Evolutionary conservation across 2,329 filamentous ascomycete species (phyloP), one percentile per base, ranked within the genome.

Genomic region (Keithomyces neogunnii): DNA sequence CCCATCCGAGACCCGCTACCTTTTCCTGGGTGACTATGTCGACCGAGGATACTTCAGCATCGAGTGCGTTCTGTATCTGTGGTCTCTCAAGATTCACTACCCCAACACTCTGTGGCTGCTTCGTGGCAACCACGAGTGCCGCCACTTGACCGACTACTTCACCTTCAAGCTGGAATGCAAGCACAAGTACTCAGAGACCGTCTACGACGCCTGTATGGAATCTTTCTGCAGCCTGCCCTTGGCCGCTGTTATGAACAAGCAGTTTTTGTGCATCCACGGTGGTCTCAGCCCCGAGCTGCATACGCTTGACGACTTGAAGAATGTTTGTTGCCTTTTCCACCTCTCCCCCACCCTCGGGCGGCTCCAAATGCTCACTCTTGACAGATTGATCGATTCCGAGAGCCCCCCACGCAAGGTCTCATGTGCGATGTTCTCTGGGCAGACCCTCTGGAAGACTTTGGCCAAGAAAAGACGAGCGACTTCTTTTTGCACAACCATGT

Each of bases 361-460:
- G 49, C 38, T 19, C 19, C 19, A 26, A 45, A 9, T 36, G 3
- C 28, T 36, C 13, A 11, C 26, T 28, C 19, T 26, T 42, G n/a
- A 26, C 38, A 95, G 86, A 95, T 99, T 69, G 92, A 99, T 69
- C 90, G 93, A 54, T 99, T 99, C 81, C 84, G 91, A 54, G 93
- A 99, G 71, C 93, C 93, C 45, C 93, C 93, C 3, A 99, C 93
- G 2, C 92, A 97, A 65, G 93, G 93, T 47, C 76, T 99, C 60
- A 99, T 99, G 93, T 99, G 93, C 72, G 93, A 99, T 66, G 96
- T 99, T 56, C 86, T 99, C 30, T 99, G 93, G 93, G 93, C 93
- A 45, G 93, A 99, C 66, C 93, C 93, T 45, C 80, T 99, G 33
- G 93, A 99, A 68, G 93, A 99, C 66, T 99, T 99, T 69, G 93